phyloP scores from a whole-genome alignment of 345 rosid species.

The Gossypium thurberi region DNA sequence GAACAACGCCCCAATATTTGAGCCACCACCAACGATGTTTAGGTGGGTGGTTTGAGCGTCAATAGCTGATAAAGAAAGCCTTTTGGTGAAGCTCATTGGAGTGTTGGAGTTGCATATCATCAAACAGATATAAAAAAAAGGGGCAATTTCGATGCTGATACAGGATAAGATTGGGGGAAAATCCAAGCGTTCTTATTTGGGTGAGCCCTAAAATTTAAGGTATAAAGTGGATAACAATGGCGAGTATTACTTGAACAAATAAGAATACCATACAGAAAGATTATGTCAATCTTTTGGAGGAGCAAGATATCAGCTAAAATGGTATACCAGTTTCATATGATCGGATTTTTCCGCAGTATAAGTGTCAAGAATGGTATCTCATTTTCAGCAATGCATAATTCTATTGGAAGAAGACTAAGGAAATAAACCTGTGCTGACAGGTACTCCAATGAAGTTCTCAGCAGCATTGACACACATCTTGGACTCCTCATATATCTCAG shows the following conservation, averaged over 20 bases:
- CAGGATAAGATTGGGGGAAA: background rate
- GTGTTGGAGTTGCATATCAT: background rate
- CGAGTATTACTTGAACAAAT: background rate
- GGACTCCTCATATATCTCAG: no score
- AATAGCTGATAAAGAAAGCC: background rate
- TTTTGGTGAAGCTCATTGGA: background rate
- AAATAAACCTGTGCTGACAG: conserved; percentile 7
- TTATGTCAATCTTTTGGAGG: background rate
- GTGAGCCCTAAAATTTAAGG: background rate
- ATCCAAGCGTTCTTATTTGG: background rate
- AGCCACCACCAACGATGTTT: background rate
- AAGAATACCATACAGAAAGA: background rate
- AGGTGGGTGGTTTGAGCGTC: background rate
- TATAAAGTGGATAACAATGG: background rate
- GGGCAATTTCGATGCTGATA: background rate
- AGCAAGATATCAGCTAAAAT: background rate
- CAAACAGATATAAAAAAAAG: background rate
- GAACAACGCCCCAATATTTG: background rate
- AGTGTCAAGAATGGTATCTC: background rate
- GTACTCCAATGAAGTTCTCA: background rate
- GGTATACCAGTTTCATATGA: background rate
- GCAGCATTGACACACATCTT: background rate
- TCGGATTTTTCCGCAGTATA: background rate
- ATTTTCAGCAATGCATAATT: background rate
- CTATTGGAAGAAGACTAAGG: background rate